Percentiles rank a stretch among this genome's conserved stretches.
Conservation (phyloP, 371 early-diverging fungal species). For the Mucor velutinosus region DNA sequence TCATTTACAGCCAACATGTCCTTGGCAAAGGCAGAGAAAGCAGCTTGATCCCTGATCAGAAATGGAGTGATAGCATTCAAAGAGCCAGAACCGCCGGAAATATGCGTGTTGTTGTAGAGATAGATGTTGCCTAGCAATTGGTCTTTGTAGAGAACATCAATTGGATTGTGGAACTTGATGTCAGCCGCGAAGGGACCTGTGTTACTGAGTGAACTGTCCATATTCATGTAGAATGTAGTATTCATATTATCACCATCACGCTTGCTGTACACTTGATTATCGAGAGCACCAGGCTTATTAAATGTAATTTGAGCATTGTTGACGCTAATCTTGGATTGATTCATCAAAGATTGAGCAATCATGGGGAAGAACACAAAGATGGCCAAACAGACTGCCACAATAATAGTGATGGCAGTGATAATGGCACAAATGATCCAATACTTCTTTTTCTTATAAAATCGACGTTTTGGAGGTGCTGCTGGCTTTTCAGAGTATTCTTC, state of each 20-base stretch:
- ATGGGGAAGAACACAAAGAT: conserved; percentile 65
- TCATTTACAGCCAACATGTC: conserved; percentile 54
- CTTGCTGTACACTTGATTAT: conserved; percentile 18
- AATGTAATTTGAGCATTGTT: conserved; percentile 54
- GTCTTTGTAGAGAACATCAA: conserved; percentile 43
- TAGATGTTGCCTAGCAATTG: conserved; percentile 54
- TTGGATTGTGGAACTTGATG: conserved; percentile 48
- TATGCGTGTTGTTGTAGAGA: conserved; percentile 47
- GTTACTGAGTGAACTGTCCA: conserved; percentile 51
- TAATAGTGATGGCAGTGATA: conserved; percentile 43
- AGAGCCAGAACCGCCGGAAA: conserved; percentile 53
- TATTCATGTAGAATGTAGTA: conserved; percentile 49
- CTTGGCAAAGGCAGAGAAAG: conserved; percentile 55
- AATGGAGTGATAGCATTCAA: conserved; percentile 49
- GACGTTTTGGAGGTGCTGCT: conserved; percentile 34
- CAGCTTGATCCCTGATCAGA: conserved; percentile 43
- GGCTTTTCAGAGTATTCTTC: conserved; percentile 53
- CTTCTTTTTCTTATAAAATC: conserved; percentile 60
- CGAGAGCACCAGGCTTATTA: conserved; percentile 29
- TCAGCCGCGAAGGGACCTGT: conserved; percentile 65
- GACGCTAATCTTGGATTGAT: conserved; percentile 52
- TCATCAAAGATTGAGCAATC: conserved; percentile 61
- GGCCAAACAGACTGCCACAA: conserved; percentile 53
- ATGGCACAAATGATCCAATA: conserved; percentile 62
- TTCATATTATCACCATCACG: conserved; percentile 41